Percentiles rank a stretch among this genome's conserved stretches.
Evolutionary conservation across 2,329 filamentous ascomycete species (phyloP).

Genomic region (Bipolaris cookei): DNA sequence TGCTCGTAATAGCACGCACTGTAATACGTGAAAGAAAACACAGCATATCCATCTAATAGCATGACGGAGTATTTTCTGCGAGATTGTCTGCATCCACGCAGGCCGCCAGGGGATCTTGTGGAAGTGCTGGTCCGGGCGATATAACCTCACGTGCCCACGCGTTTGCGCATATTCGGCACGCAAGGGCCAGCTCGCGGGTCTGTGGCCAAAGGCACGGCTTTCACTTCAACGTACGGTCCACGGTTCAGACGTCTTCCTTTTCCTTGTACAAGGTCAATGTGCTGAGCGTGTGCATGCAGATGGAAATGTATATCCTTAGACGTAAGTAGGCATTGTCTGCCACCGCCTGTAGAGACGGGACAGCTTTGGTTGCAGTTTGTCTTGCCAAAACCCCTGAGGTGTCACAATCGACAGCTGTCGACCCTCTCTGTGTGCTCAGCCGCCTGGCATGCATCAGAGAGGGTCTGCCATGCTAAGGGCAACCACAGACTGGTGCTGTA

Average conservation of each 20-base stretch:
- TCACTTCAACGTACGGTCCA: background rate
- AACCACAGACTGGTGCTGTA: background rate
- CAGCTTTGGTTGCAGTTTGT: background rate
- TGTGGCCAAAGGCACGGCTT: constrained; percentile 7
- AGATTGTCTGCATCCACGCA: background rate
- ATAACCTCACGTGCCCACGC: constrained; percentile 15
- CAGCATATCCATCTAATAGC: too few species aligned
- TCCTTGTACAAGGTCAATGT: background rate
- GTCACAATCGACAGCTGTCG: background rate
- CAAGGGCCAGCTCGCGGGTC: constrained; percentile 7
- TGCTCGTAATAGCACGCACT: too few species aligned
- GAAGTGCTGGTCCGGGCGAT: background rate
- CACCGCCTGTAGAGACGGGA: background rate
- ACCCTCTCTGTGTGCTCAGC: background rate
- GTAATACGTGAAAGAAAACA: too few species aligned
- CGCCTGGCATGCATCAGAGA: background rate
- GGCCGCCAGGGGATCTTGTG: background rate
- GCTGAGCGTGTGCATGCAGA: background rate
- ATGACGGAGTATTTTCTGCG: background rate
- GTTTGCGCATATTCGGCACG: constrained; percentile 6
- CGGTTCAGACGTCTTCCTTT: background rate
- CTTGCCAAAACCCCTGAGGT: constrained; percentile 1
- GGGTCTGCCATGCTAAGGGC: background rate
- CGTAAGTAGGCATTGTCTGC: too few species aligned
- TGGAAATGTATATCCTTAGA: background rate